Percentiles rank a stretch among this genome's conserved stretches.
Conservation (phyloP, 768 basidiomycete genomes). For the Suillus clintonianus region DNA sequence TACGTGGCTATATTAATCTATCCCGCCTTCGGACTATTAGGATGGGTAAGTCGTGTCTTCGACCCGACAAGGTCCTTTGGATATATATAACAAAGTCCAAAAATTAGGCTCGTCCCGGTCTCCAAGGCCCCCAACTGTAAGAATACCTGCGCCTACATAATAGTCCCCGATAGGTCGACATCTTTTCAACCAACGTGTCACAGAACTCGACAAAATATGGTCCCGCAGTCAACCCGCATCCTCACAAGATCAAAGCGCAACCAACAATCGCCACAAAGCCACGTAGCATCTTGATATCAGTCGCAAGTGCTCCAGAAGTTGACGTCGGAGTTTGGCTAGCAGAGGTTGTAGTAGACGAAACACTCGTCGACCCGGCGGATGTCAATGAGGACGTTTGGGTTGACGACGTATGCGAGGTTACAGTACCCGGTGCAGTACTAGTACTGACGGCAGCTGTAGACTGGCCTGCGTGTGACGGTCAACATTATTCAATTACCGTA, state of each 20-base stretch:
- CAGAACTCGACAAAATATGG: not conserved
- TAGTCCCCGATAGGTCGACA: not conserved
- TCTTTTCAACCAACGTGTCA: not conserved
- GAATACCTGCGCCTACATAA: not conserved
- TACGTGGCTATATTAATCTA: not conserved
- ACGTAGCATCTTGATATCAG: not conserved
- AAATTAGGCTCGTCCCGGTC: not conserved
- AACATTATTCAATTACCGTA: not conserved
- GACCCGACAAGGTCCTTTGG: not conserved
- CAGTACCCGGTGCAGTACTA: not conserved
- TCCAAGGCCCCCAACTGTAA: not conserved
- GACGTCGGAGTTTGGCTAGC: slow-evolving; percentile 1
- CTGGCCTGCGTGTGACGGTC: not conserved
- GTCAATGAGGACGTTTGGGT: not conserved
- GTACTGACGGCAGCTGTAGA: not conserved
- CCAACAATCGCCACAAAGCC: not conserved
- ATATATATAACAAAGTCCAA: not conserved
- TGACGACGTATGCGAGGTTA: not conserved
- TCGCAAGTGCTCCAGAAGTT: slow-evolving; percentile 2
- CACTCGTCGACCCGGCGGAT: not conserved
- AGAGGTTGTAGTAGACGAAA: not conserved
- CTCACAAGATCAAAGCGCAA: slow-evolving; percentile 3
- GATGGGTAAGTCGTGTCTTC: not conserved
- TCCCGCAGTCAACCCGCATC: not conserved
- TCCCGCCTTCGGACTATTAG: not conserved